Base-by-base conservation (phyloP, 441 rosid genomes). In the Adansonia gregorii region DNA sequence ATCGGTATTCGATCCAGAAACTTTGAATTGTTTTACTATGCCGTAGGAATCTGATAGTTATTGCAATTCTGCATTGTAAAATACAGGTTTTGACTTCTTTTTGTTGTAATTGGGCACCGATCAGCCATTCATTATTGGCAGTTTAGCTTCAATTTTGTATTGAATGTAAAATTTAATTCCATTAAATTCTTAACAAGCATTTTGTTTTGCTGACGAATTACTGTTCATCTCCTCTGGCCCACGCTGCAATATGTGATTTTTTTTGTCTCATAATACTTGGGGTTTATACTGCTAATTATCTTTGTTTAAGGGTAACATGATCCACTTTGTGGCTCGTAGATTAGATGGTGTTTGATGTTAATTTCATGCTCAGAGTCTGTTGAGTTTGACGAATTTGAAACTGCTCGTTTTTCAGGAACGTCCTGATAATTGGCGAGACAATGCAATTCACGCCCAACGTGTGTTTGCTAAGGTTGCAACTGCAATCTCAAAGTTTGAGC, bases 351-450 rank as follows among this genome's bases (percentile, higher is more conserved):
- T 41, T 75, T 70, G 66, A 1, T 6, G 41, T 61, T n/a, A 55
- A 64, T 55, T 7, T 45, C 45, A 12, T 51, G 27, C 63, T 75
- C 2, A 67, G 75, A n/a, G 27, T 43, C 58, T 46, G 49, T 70
- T 51, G 48, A 71, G 24, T 52, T 51, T 31, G 61, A 52, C 24
- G 35, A 71, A 27, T 75, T 72, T 19, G 27, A 24, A 61, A 12
- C 56, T 63, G 7, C 8, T 67, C 67, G 60, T 55, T 8, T 67
- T 82, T 75, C 86, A 95, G 99, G 99, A 95, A 77, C 93, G 98
- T 10, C 85, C 87, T 31, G 99, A 95, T 86, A 95, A 92, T 83
- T 95, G 99, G 98, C 83, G 99, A 56, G 86, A 88, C 79, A 76
- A 83, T 61, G 99, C 92, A 35, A 71, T 75, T 15, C 94, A 78